Conservation (phyloP, 371 early-diverging fungal genomes). For the Parasitella parasitica region DNA sequence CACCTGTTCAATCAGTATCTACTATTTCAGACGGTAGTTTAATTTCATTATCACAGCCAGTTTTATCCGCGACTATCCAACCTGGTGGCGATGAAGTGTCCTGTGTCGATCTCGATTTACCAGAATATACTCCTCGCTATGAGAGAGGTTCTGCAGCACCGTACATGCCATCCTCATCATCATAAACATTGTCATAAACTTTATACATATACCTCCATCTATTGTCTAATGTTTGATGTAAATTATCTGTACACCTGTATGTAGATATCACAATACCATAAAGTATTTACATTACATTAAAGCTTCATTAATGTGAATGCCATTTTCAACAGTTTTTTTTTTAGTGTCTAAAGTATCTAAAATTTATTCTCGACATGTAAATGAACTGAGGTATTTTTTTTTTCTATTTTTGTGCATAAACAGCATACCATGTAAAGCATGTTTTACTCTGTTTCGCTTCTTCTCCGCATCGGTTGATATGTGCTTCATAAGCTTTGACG, state of each 20-base stretch:
- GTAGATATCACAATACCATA: neutral
- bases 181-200: neutral
- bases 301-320: too few species aligned
- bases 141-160: neutral
- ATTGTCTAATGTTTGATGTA: neutral
- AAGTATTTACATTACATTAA: neutral
- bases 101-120: constrained; percentile 37
- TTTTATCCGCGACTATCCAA: neutral
- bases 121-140: constrained; percentile 45
- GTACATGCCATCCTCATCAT: neutral
- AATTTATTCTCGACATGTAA: too few species aligned
- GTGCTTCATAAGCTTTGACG: neutral
- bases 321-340: too few species aligned
- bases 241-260: neutral
- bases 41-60: neutral
- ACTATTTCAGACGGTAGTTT: constrained; percentile 2
- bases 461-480: constrained; percentile 4
- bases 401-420: constrained; percentile 13
- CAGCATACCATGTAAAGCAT: neutral
- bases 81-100: constrained; percentile 40
- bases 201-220: neutral
- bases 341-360: too few species aligned
- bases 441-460: constrained; percentile 5
- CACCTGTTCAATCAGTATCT: constrained; percentile 2
- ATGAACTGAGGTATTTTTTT: too few species aligned